These are phyloP conservation scores for Malania oleifera DNA, from an alignment of 164 flowering plant genomes.

Conservation along the genomic window DNA sequence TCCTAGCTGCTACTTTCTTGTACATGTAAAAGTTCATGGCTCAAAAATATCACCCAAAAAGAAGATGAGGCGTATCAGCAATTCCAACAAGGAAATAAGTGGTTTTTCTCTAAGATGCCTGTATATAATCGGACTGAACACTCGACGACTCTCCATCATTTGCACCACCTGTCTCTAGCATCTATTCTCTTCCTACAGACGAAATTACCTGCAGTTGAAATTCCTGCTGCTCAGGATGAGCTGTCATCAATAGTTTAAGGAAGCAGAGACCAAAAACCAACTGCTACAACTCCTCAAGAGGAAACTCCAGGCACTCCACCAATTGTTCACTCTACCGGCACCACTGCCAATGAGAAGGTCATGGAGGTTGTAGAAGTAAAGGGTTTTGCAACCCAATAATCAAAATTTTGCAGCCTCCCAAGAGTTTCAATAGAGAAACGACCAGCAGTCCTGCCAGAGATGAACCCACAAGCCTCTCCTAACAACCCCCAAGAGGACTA, in stretches of 20 bases:
- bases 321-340: background rate
- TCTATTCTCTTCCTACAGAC: no score
- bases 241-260: background rate
- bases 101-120: conserved; percentile 14
- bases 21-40: conserved; percentile 20
- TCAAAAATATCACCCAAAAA: conserved; percentile 8
- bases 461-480: conserved; percentile 26
- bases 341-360: conserved; percentile 1
- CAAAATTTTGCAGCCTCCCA: conserved; percentile 20
- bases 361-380: conserved; percentile 16
- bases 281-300: conserved; percentile 1
- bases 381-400: conserved; percentile 14
- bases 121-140: no score
- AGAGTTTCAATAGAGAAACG: conserved; percentile 12
- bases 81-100: conserved; percentile 9
- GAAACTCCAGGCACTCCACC: background rate
- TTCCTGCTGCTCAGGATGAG: background rate
- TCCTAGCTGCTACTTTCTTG: conserved; percentile 15
- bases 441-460: conserved; percentile 21
- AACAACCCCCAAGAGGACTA: conserved; percentile 47
- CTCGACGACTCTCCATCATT: no score
- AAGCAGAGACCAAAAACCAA: background rate
- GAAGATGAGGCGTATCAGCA: conserved; percentile 9
- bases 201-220: conserved; percentile 9
- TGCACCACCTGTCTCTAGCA: no score